phyloP scores from a whole-genome alignment of 208 protist genomes.

The Lotmaria passim region DNA sequence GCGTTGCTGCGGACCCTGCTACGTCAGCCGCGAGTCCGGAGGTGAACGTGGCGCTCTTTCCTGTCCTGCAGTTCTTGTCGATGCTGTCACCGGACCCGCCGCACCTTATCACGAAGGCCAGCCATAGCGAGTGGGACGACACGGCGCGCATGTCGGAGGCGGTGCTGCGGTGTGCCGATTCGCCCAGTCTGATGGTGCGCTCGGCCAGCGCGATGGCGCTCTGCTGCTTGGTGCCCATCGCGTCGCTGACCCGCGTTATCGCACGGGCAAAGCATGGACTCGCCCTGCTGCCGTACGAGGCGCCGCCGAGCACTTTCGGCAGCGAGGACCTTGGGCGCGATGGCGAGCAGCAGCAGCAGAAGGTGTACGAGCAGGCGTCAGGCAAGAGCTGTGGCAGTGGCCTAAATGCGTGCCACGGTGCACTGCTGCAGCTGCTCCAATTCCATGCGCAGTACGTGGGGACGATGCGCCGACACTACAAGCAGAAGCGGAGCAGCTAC shows the following conservation, averaged over 20 bases:
- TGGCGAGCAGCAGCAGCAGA: not conserved
- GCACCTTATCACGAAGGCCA: slow-evolving; percentile 27
- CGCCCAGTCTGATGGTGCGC: slow-evolving; percentile 82
- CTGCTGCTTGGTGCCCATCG: slow-evolving; percentile 69
- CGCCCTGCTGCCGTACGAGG: slow-evolving; percentile 6
- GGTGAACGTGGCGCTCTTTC: slow-evolving; percentile 75
- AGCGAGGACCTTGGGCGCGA: not conserved
- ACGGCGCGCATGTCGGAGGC: slow-evolving; percentile 53
- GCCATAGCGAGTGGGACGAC: slow-evolving; percentile 33
- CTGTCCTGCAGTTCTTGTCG: slow-evolving; percentile 90
- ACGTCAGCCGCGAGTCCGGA: not conserved
- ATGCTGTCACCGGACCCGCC: slow-evolving; percentile 87
- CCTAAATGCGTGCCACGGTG: slow-evolving; percentile 76
- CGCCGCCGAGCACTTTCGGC: not conserved
- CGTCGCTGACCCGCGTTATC: slow-evolving; percentile 15
- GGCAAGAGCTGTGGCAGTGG: not conserved
- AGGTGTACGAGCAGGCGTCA: not conserved
- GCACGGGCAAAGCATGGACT: slow-evolving; percentile 21
- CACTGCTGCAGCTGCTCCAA: slow-evolving; percentile 76
- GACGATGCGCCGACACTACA: slow-evolving; percentile 49
- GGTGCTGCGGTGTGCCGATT: slow-evolving; percentile 57
- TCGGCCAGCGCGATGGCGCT: slow-evolving; percentile 77
- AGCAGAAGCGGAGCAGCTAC: slow-evolving; percentile 46
- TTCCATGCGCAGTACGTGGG: slow-evolving; percentile 84
- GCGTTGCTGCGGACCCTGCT: not conserved